Base-by-base conservation (phyloP, 768 basidiomycete genomes). In the Daedalea quercina region DNA sequence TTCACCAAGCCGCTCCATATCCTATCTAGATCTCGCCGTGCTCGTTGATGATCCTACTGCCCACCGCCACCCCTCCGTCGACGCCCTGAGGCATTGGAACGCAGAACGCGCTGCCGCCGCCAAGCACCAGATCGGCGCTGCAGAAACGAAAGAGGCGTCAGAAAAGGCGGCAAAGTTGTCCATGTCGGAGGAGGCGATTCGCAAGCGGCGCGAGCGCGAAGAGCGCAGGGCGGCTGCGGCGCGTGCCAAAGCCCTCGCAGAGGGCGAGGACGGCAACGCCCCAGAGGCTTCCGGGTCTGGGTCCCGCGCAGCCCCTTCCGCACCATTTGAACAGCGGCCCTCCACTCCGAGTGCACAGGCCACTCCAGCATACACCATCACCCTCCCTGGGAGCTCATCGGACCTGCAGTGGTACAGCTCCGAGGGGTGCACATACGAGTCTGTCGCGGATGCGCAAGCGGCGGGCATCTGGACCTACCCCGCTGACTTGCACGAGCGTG, bases 401-500 rank as follows among this genome's bases (percentile, higher is more conserved):
- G 62, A 72, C 0, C 70, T 87, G 22, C 70, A 76, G 13, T 95
- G 93, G 93, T 94, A 93, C 64, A 53, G 68, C 23, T 71, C 76
- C 2, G 57, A 65, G 28, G 33, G 60, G 3, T 63, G 67, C 60
- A 69, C 74, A 2, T 87, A 82, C 65, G 47, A 72, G 1, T 81
- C 83, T 2, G 70, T 94, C 35, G 68, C 72, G 6, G 70, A 75
- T 0, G 91, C 92, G 4, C 78, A 73, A 31, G 72, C 69, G 6
- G 87, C 86, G 0, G 82, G 83, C 1, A 67, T 94, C 44, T 95
- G 91, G 91, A 69, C 71, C 17, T 93, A 87, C 63, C 91, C 92
- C 0, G 67, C 74, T 3, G 83, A 73, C 2, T 69, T 79, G 1
- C 65, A 74, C 40, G 85, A 95, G 64, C 75, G 79, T 2, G 90